phyloP scores from a whole-genome alignment of 768 basidiomycete species.

The Paxillus involutus region DNA sequence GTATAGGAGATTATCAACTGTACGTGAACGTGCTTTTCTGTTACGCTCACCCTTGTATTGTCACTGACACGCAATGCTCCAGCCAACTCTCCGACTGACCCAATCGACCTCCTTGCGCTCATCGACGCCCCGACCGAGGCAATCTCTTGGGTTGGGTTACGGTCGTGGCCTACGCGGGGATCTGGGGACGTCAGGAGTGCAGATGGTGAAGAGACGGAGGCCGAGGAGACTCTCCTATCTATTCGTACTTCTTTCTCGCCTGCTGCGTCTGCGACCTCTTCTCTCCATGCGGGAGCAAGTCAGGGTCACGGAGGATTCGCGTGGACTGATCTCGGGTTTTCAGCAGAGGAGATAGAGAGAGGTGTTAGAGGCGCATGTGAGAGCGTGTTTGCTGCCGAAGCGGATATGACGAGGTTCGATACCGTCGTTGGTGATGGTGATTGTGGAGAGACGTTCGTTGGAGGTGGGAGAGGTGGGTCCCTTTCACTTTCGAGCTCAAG shows the following conservation, averaged over 20 bases:
- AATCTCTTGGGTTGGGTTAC: slow-evolving; percentile 39
- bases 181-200: background rate
- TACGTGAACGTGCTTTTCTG: background rate
- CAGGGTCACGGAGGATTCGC: background rate
- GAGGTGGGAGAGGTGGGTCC: slow-evolving; percentile 40
- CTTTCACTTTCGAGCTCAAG: background rate
- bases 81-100: slow-evolving; percentile 16
- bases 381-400: slow-evolving; percentile 44
- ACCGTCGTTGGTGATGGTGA: slow-evolving; percentile 65
- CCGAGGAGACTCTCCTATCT: background rate
- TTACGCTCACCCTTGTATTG: background rate
- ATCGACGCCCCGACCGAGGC: slow-evolving; percentile 46
- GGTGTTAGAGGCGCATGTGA: slow-evolving; percentile 34
- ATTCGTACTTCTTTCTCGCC: slow-evolving; percentile 4
- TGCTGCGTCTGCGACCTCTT: background rate
- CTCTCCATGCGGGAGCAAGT: background rate
- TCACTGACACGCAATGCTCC: background rate
- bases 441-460: slow-evolving; percentile 57
- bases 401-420: slow-evolving; percentile 57
- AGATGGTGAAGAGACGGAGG: slow-evolving; percentile 5
- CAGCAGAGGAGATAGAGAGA: slow-evolving; percentile 5
- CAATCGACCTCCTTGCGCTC: slow-evolving; percentile 28
- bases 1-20: slow-evolving; percentile 13
- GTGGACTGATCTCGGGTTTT: slow-evolving; percentile 11
- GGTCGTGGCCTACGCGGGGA: slow-evolving; percentile 25